Evolutionary conservation across 352 stramenopile genomes (phyloP).

Genomic region (Pilasporangium apinafurcum): DNA sequence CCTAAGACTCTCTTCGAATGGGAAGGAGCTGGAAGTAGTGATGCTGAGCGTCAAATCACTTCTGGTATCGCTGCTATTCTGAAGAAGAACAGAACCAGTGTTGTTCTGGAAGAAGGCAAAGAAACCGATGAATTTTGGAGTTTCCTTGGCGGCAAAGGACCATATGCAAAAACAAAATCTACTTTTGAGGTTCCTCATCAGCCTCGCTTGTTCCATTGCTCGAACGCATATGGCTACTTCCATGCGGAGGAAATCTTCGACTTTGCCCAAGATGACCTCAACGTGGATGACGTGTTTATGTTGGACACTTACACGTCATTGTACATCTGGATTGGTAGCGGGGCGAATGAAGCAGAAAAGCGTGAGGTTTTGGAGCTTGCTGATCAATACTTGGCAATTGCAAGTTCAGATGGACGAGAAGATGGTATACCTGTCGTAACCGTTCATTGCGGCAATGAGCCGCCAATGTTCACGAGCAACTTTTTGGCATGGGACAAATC

Average conservation of each 20-base stretch:
- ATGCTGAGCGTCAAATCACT: constrained; percentile 53
- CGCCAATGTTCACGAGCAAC: constrained; percentile 87
- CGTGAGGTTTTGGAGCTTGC: constrained; percentile 51
- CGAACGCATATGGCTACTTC: constrained; percentile 86
- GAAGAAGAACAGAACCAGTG: constrained; percentile 43
- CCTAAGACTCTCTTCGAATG: constrained; percentile 70
- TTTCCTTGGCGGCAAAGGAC: constrained; percentile 74
- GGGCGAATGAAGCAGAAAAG: constrained; percentile 75
- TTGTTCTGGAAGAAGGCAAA: constrained; percentile 45
- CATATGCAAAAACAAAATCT: constrained; percentile 65
- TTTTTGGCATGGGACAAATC: constrained; percentile 86
- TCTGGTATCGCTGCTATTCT: constrained; percentile 53
- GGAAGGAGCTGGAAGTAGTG: constrained; percentile 60
- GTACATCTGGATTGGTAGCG: constrained; percentile 87
- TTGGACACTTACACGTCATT: constrained; percentile 87
- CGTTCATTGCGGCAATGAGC: constrained; percentile 77
- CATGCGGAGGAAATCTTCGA: constrained; percentile 78
- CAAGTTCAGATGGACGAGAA: constrained; percentile 75
- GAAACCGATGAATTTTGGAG: constrained; percentile 80
- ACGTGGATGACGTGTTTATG: constrained; percentile 89
- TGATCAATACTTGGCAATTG: constrained; percentile 65
- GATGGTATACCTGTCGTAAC: constrained; percentile 79
- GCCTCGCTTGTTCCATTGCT: constrained; percentile 87
- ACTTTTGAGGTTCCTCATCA: constrained; percentile 63
- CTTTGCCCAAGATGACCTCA: constrained; percentile 90